These are phyloP conservation scores for Choiromyces venosus DNA, from an alignment of 495 filamentous ascomycete species.

Conservation along the genomic window DNA sequence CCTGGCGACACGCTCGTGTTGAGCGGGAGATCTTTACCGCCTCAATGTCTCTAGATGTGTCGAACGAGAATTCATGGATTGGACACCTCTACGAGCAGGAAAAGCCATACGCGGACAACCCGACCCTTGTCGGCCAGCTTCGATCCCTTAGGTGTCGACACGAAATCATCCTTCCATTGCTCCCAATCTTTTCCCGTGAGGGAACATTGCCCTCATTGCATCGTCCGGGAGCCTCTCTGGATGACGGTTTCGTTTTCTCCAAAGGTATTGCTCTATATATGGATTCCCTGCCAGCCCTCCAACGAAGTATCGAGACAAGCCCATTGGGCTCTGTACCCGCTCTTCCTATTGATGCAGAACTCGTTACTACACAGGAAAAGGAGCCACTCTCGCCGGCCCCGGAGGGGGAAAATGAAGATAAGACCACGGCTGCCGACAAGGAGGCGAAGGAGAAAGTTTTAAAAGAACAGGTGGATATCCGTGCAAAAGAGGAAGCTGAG, in stretches of 20 bases:
- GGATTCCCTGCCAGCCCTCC: slow-evolving; percentile 52
- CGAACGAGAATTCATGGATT: slow-evolving; percentile 47
- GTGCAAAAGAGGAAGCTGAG: not conserved
- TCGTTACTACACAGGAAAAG: not conserved
- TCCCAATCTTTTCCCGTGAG: slow-evolving; percentile 55
- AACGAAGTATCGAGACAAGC: slow-evolving; percentile 49
- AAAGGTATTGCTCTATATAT: slow-evolving; percentile 53
- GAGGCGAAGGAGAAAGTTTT: not conserved
- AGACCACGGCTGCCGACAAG: not conserved
- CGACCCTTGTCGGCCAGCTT: slow-evolving; percentile 26
- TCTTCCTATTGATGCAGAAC: not conserved
- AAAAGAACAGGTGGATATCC: not conserved
- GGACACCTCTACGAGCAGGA: slow-evolving; percentile 45
- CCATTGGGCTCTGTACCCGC: slow-evolving; percentile 20
- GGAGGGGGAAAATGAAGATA: not conserved
- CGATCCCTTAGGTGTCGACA: slow-evolving; percentile 13
- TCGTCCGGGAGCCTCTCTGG: slow-evolving; percentile 48
- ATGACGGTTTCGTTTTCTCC: slow-evolving; percentile 52
- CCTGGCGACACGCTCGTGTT: slow-evolving; percentile 59
- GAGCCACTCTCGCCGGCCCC: slow-evolving; percentile 21
- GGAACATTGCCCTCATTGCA: slow-evolving; percentile 39
- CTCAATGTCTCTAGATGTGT: slow-evolving; percentile 50
- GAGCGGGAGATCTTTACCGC: slow-evolving; percentile 59
- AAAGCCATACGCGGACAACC: slow-evolving; percentile 32
- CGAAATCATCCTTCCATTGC: slow-evolving; percentile 49